Percentiles rank a stretch among this genome's conserved stretches.
Evolutionary conservation across 2,329 filamentous ascomycete species (phyloP).

Genomic region (Colletotrichum sp.): DNA sequence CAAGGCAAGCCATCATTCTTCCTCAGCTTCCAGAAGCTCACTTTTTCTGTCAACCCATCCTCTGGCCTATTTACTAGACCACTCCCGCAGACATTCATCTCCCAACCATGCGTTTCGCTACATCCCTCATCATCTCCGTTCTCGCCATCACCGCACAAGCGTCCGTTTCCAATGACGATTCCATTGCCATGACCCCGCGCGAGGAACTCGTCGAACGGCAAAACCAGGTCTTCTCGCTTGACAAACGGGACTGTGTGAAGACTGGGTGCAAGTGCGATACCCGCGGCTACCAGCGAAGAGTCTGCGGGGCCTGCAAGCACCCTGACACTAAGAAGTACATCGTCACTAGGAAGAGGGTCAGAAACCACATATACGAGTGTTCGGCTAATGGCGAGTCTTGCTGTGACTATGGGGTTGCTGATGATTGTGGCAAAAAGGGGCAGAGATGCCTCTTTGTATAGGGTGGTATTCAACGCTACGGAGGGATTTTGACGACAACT

Average conservation of each 20-base stretch:
- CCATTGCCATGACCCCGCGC: not conserved
- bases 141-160: not conserved
- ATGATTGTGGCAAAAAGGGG: slow-evolving; percentile 19
- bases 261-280: slow-evolving; percentile 27
- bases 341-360: slow-evolving; percentile 24
- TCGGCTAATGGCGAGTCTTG: slow-evolving; percentile 25
- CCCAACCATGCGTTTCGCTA: slow-evolving; percentile 13
- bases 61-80: no score
- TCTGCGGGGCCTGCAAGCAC: slow-evolving; percentile 28
- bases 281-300: slow-evolving; percentile 23
- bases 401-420: slow-evolving; percentile 22
- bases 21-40: no score
- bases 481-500: not conserved
- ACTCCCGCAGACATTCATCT: not conserved
- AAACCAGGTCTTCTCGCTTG: not conserved
- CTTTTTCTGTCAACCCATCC: no score
- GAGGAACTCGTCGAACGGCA: not conserved
- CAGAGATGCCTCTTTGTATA: not conserved
- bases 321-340: slow-evolving; percentile 14
- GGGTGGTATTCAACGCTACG: not conserved
- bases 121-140: not conserved
- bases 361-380: slow-evolving; percentile 28
- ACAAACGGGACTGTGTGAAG: slow-evolving; percentile 23
- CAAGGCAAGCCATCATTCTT: not conserved
- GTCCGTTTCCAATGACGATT: not conserved